Evolutionary conservation across 2,329 filamentous ascomycete genomes (phyloP), one percentile per base, ranked within the genome.

Genomic region (Fusarium transvaalense): DNA sequence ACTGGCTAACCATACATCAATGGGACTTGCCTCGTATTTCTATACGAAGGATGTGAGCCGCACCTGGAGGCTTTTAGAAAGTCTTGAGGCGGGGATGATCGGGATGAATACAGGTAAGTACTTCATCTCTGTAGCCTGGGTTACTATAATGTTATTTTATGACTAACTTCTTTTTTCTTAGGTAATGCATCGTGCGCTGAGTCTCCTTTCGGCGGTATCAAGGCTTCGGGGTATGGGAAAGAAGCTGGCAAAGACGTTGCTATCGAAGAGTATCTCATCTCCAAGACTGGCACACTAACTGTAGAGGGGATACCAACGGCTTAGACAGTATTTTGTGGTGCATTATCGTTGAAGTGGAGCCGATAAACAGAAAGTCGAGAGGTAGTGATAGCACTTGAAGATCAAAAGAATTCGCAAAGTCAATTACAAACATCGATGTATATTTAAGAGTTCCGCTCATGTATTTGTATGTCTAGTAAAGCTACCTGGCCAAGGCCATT

Each of bases 241-340:
- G 46, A 57, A 14, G 31, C 35, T 10, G 55, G 47, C 1, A 57
- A 57, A 10, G 47, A 57, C 15, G 38, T 57, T 23, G 47, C 47
- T 10, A 41, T 43, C 1, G 12, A 51, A 2, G 47, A 57, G 19
- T 57, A 53, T 14, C 31, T 57, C 12, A 4, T 43, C 3, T n/a
- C 35, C 3, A 57, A 57, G 9, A 57, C 38, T 1, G 55, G 55
- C 3, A 53, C 47, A 10, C 13, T 55, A 1, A 55, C 52, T 5
- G 27, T 56, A 14, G 23, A 27, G 25, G 23, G 5, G 1, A 25
- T 25, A 6, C 23, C 23, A 25, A 25, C 23, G 23, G 23, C 23
- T 25, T 25, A 25, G 23, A 25, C 23, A 25, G 23, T 25, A 25
- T 25, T 25, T 25, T 25, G 23, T 25, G 23, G 23, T 25, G 5